A percentile compares a stretch with the other conserved stretches of the same genome.
phyloP scores from a whole-genome alignment of 2,329 filamentous ascomycete species.

The Nakataea oryzae region DNA sequence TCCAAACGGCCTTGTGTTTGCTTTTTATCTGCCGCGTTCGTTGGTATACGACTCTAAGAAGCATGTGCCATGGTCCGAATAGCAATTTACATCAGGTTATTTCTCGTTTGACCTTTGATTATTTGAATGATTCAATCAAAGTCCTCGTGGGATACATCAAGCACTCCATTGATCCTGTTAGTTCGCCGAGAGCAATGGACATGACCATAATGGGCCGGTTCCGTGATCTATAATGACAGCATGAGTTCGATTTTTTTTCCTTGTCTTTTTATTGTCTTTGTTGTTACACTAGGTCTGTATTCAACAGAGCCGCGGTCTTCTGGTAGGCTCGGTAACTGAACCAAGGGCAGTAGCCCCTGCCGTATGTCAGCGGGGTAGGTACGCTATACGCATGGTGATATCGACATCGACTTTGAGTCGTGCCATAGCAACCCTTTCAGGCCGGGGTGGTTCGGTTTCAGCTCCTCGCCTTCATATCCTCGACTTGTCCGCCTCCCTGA shows the following conservation, averaged over 20 bases:
- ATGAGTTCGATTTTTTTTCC: too few relatives aligned
- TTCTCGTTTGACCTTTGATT: not conserved
- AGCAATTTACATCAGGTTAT: not conserved
- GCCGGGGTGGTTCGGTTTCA: not conserved
- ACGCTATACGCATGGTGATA: not conserved
- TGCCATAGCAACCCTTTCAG: not conserved
- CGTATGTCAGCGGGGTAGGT: not conserved
- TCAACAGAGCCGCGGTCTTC: not conserved
- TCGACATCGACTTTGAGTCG: not conserved
- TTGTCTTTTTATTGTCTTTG: too few relatives aligned
- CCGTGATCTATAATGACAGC: not conserved
- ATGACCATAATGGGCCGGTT: too few relatives aligned
- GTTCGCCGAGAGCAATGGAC: not conserved
- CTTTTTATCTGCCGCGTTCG: not conserved
- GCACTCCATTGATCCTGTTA: not conserved
- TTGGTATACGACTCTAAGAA: too few relatives aligned
- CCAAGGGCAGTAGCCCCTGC: not conserved
- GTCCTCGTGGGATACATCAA: not conserved
- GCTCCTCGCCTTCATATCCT: constrained; percentile 30
- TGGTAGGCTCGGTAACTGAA: not conserved
- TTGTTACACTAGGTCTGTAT: not conserved
- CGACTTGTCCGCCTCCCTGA: constrained; percentile 36
- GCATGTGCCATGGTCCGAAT: not conserved
- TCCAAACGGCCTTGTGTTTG: not conserved
- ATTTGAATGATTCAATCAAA: not conserved